A percentile compares a stretch with the other conserved stretches of the same genome.
Conservation (phyloP, 2,329 filamentous ascomycete genomes). For the Fusarium hainanense region DNA sequence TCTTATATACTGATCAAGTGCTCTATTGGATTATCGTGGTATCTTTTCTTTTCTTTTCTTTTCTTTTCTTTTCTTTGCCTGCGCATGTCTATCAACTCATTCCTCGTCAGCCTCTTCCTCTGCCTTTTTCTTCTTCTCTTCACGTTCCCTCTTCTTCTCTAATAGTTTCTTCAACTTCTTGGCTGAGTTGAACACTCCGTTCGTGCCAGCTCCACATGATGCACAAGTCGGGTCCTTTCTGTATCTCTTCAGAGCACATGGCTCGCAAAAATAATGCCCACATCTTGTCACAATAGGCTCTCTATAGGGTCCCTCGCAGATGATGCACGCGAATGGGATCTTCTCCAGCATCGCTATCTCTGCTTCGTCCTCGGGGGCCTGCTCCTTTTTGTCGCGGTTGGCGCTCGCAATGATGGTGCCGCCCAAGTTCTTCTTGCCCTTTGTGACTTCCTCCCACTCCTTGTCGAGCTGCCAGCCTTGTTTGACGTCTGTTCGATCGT, state of each 20-base stretch:
- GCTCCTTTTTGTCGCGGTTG: slow-evolving; percentile 56
- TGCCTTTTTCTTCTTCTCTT: slow-evolving; percentile 66
- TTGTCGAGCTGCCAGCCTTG: slow-evolving; percentile 95
- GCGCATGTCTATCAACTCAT: slow-evolving; percentile 8
- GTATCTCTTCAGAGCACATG: slow-evolving; percentile 87
- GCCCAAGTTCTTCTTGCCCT: slow-evolving; percentile 71
- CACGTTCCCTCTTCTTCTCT: slow-evolving; percentile 75
- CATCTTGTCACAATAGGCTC: slow-evolving; percentile 88
- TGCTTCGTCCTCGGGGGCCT: slow-evolving; percentile 58
- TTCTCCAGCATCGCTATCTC: slow-evolving; percentile 81
- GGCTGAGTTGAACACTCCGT: slow-evolving; percentile 89
- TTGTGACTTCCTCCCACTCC: slow-evolving; percentile 90
- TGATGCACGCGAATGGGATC: slow-evolving; percentile 90
- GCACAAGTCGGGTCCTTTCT: slow-evolving; percentile 88
- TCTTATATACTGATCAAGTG: neutral
- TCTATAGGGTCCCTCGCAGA: slow-evolving; percentile 83
- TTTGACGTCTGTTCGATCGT: slow-evolving; percentile 82
- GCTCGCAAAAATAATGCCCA: slow-evolving; percentile 95
- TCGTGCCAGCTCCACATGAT: slow-evolving; percentile 84
- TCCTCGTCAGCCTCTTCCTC: slow-evolving; percentile 61
- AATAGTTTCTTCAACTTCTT: slow-evolving; percentile 85
- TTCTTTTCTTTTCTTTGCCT: neutral
- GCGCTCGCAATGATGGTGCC: slow-evolving; percentile 72
- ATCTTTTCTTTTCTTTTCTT: slow-evolving; percentile 19
- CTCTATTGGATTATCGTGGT: slow-evolving; percentile 9